phyloP scores from a whole-genome alignment of 2,329 filamentous ascomycete genomes.

The Delphinella strobiligena region DNA sequence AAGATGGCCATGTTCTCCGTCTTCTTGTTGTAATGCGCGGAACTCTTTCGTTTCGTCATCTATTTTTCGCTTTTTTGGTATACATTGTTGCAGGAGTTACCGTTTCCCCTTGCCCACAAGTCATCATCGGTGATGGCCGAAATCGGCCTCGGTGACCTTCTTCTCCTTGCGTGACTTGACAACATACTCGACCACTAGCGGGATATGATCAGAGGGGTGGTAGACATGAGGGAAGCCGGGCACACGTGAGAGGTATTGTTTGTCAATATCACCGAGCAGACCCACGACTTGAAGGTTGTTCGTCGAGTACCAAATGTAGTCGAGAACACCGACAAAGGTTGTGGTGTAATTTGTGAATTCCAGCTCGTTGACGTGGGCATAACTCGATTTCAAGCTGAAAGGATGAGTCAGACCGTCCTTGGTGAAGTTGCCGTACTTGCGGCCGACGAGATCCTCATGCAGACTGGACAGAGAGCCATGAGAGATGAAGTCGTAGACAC shows the following conservation, averaged over 20 bases:
- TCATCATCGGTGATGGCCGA: slow-evolving; percentile 19
- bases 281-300: slow-evolving; percentile 76
- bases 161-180: slow-evolving; percentile 74
- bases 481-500: slow-evolving; percentile 81
- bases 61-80: not conserved
- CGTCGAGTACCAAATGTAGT: slow-evolving; percentile 96
- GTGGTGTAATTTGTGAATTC: slow-evolving; percentile 96
- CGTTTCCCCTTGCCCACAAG: too few relatives aligned
- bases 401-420: slow-evolving; percentile 86
- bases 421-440: slow-evolving; percentile 88
- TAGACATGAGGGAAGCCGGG: slow-evolving; percentile 90
- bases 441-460: slow-evolving; percentile 66
- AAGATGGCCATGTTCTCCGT: not conserved
- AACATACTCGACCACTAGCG: slow-evolving; percentile 78
- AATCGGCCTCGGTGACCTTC: slow-evolving; percentile 23
- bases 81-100: not conserved
- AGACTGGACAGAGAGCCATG: slow-evolving; percentile 66
- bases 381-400: slow-evolving; percentile 86
- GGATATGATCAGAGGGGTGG: slow-evolving; percentile 86
- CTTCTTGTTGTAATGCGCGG: not conserved
- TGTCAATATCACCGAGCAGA: slow-evolving; percentile 75
- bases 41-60: not conserved
- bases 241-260: slow-evolving; percentile 71
- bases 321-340: slow-evolving; percentile 80
- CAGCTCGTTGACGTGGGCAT: slow-evolving; percentile 72